These are phyloP conservation scores for Viola odorata DNA, from an alignment of 345 rosid species.

Conservation along the genomic window DNA sequence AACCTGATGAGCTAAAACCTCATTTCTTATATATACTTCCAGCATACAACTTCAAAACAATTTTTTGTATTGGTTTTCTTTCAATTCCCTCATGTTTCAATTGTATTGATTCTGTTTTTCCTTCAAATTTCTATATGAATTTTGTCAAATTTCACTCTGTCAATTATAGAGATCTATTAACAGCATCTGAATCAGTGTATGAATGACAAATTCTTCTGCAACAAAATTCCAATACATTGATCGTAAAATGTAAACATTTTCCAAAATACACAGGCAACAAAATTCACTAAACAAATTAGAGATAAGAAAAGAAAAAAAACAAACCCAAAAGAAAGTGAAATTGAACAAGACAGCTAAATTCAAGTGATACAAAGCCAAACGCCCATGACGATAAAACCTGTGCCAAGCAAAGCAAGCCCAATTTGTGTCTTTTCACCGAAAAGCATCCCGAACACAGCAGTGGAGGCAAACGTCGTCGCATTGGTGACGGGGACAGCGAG, in stretches of 20 bases:
- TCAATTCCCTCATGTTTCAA: neutral
- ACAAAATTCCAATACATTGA: neutral
- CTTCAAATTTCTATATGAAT: neutral
- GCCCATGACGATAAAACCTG: slow-evolving; percentile 58
- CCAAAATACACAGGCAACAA: neutral
- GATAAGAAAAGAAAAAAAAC: neutral
- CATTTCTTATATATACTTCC: neutral
- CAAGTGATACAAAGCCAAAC: slow-evolving; percentile 66
- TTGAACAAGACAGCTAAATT: neutral
- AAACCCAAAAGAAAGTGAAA: neutral
- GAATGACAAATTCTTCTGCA: neutral
- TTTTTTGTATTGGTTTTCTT: neutral
- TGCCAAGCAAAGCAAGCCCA: slow-evolving; percentile 57
- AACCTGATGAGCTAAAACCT: neutral
- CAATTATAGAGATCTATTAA: neutral
- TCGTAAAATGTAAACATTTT: neutral
- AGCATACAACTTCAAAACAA: neutral
- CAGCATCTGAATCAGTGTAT: neutral
- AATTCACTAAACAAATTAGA: neutral
- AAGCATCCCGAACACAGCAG: slow-evolving; percentile 67
- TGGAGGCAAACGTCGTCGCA: slow-evolving; percentile 89
- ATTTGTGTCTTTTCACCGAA: slow-evolving; percentile 67
- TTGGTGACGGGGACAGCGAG: slow-evolving; percentile 88
- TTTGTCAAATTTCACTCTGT: neutral
- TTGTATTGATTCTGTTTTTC: neutral